Conservation (phyloP, 2,329 filamentous ascomycete genomes). For the Neocucurbitaria cava region DNA sequence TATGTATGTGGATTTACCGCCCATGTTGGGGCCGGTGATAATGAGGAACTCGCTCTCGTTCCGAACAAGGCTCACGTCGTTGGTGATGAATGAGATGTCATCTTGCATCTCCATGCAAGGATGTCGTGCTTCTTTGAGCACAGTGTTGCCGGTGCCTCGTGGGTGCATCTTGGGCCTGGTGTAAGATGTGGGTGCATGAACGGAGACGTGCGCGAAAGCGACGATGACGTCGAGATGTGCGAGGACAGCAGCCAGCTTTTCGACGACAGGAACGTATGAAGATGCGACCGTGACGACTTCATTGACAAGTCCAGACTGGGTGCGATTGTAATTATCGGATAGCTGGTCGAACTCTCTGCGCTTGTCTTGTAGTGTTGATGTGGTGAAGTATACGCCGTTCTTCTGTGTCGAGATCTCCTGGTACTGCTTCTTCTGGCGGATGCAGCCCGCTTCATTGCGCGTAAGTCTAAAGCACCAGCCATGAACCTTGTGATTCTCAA, state of each 20-base stretch:
- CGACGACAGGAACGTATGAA: constrained; percentile 92
- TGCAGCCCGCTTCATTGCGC: constrained; percentile 86
- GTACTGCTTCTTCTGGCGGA: constrained; percentile 88
- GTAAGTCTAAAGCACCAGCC: constrained; percentile 97
- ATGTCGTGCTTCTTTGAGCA: constrained; percentile 91
- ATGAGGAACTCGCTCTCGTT: constrained; percentile 88
- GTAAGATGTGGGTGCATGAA: constrained; percentile 91
- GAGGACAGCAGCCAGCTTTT: constrained; percentile 84
- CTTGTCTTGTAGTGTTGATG: constrained; percentile 76
- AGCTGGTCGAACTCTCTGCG: constrained; percentile 93
- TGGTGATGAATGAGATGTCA: constrained; percentile 97
- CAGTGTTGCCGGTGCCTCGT: constrained; percentile 84
- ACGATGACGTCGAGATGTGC: constrained; percentile 96
- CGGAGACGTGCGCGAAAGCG: constrained; percentile 88
- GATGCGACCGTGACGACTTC: constrained; percentile 94
- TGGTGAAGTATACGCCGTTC: constrained; percentile 98
- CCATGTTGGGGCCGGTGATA: constrained; percentile 99
- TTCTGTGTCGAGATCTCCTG: constrained; percentile 98
- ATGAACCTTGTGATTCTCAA: constrained; percentile 94
- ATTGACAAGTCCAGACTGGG: constrained; percentile 85
- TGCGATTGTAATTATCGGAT: constrained; percentile 92
- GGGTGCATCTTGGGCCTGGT: constrained; percentile 89
- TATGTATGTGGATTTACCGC: constrained; percentile 98
- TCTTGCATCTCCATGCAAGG: constrained; percentile 99
- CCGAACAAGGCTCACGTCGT: constrained; percentile 84